phyloP scores from a whole-genome alignment of 2,329 filamentous ascomycete species.

The Pseudogymnoascus sp. region DNA sequence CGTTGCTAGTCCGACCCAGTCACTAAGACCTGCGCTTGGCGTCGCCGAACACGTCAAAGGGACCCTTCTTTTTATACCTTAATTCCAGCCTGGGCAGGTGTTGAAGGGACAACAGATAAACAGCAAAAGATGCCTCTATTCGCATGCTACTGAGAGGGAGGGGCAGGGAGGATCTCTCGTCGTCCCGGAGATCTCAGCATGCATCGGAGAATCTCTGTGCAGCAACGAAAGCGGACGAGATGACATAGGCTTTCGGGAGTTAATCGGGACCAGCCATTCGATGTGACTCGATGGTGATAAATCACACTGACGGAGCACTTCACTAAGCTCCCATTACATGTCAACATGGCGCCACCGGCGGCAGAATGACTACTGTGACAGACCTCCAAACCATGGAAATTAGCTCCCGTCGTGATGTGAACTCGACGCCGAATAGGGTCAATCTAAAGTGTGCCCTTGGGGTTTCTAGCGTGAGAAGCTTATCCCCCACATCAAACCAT shows the following conservation, averaged over 20 bases:
- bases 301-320: not conserved
- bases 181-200: not conserved
- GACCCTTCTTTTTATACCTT: slow-evolving; percentile 12
- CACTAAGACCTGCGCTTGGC: slow-evolving; percentile 3
- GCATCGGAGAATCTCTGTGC: not conserved
- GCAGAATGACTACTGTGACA: not conserved
- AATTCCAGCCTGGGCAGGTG: not conserved
- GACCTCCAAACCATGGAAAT: slow-evolving; percentile 2
- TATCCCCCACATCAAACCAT: not conserved
- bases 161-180: not conserved
- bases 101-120: not conserved
- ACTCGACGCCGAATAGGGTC: not conserved
- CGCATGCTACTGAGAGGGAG: not conserved
- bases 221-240: not conserved
- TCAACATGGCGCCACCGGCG: not conserved
- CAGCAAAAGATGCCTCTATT: not conserved
- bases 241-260: slow-evolving; percentile 4
- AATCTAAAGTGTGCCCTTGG: not conserved
- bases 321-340: not conserved
- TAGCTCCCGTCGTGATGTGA: not conserved
- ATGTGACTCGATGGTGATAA: not conserved
- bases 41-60: not conserved
- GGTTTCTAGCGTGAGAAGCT: not conserved
- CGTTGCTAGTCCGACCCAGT: slow-evolving; percentile 8
- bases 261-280: slow-evolving; percentile 6